Base-by-base conservation (phyloP, 2,329 filamentous ascomycete genomes). In the Exophiala aquamarina region DNA sequence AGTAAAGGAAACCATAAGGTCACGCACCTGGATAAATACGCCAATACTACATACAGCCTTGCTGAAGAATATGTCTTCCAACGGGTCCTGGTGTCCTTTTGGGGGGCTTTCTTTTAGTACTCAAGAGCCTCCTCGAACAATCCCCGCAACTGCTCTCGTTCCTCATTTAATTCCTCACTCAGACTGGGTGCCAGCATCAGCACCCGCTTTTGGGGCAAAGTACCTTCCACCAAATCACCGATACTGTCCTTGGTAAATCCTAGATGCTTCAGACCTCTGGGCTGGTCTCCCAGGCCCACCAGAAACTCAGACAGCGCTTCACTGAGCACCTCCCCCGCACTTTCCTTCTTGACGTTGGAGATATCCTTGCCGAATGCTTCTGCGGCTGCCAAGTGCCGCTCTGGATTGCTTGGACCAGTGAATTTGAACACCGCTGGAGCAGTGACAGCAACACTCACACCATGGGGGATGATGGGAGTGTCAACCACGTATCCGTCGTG, bases 391-490 rank as follows among this genome's bases (percentile, higher is more conserved):
- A 98, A 72, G 71, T 98, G 93, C 8, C 93, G 83, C 43, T 95
- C 89, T 0, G 93, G 93, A 63, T 97, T 97, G 1, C 88, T 93
- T 1, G 92, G 79, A 0, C 78, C 92, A 0, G 92, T 98, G 70
- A 97, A 97, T 21, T 82, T 83, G 79, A 97, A 98, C 1, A 97
- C 92, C 1, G 92, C 87, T 0, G 93, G 92, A 0, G 92, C 89
- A 0, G 89, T 92, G 5, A 97, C 92, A 3, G 91, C 93, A 1
- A 98, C 93, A 1, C 87, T 92, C 18, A 98, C 93, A 43, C 93
- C 93, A 66, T 98, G 93, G 0, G 93, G 93, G 62, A 98, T 97
- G 60, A 98, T 86, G 8, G 87, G 82, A n/a, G 47, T 55, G 19
- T 81, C 70, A 6, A 95, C 83, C 2, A 84, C 74, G 67, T 98